These are phyloP conservation scores for Penicillium concentricum DNA, from an alignment of 2,329 filamentous ascomycete genomes.

Conservation along the genomic window DNA sequence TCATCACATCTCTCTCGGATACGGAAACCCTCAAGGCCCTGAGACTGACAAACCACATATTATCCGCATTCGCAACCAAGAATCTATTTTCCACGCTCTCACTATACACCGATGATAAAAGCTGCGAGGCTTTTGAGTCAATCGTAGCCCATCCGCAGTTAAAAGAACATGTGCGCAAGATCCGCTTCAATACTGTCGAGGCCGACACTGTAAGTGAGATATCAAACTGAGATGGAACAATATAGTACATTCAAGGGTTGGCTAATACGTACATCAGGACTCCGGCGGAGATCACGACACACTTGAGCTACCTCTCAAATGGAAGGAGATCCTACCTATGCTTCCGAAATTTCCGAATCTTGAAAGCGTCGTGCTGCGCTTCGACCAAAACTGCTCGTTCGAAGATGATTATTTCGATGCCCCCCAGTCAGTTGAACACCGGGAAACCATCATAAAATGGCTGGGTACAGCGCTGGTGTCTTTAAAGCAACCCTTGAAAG, in stretches of 20 bases:
- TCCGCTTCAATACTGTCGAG: not conserved
- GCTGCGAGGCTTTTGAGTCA: not conserved
- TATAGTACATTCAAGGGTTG: not conserved
- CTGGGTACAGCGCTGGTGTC: not conserved
- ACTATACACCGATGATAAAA: not conserved
- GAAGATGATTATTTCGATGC: not conserved
- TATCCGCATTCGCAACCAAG: not conserved
- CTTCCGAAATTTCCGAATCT: not conserved
- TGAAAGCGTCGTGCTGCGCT: not conserved
- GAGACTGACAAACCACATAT: not conserved
- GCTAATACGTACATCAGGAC: not conserved
- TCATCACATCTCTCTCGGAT: not conserved
- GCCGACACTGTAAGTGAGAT: not conserved
- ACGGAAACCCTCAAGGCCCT: not conserved
- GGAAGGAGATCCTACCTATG: not conserved
- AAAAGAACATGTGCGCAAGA: not conserved
- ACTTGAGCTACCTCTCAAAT: not conserved
- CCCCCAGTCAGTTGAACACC: not conserved
- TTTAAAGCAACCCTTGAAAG: not conserved
- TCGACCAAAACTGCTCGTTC: not conserved
- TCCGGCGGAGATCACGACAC: not conserved
- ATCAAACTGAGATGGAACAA: not conserved
- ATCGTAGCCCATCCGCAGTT: not conserved
- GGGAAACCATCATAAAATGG: not conserved
- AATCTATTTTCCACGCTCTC: not conserved